Conservation (phyloP, 306 rosid genomes). For the Delonix regia region DNA sequence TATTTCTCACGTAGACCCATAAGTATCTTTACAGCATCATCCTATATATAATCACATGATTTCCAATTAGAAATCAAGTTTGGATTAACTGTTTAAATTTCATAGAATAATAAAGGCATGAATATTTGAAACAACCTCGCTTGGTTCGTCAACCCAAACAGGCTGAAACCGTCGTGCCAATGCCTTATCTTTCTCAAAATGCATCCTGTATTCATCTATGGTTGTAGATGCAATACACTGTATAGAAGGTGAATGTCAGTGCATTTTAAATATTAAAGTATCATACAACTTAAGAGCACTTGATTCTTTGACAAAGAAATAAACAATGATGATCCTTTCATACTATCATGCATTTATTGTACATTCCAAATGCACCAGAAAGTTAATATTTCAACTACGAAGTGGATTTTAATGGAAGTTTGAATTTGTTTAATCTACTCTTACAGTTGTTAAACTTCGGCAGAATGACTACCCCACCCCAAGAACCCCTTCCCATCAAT, state of each 20-base stretch:
- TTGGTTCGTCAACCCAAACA: conserved; percentile 82
- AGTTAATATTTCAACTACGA: conserved; percentile 16
- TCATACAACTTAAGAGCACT: not conserved
- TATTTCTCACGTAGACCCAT: conserved; percentile 73
- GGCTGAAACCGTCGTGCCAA: conserved; percentile 93
- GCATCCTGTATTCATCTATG: conserved; percentile 74
- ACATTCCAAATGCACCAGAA: conserved; percentile 24
- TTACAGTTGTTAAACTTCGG: conserved; percentile 23
- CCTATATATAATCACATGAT: conserved; percentile 44
- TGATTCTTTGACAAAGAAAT: not conserved
- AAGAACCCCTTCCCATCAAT: conserved; percentile 2
- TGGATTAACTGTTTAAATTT: not conserved
- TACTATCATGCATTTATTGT: conserved; percentile 5
- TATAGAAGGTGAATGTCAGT: conserved; percentile 33
- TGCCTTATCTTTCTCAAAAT: conserved; percentile 88
- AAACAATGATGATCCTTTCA: conserved; percentile 6
- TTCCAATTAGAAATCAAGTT: conserved; percentile 33
- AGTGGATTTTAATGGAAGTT: not conserved
- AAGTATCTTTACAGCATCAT: conserved; percentile 69
- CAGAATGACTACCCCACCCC: not conserved
- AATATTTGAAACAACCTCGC: conserved; percentile 61
- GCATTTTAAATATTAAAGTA: conserved; percentile 14
- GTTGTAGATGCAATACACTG: conserved; percentile 97
- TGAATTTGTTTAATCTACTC: conserved; percentile 15
- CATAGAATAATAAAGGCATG: conserved; percentile 21